phyloP scores from a whole-genome alignment of 2,329 filamentous ascomycete genomes.

The Aureobasidium sp. region DNA sequence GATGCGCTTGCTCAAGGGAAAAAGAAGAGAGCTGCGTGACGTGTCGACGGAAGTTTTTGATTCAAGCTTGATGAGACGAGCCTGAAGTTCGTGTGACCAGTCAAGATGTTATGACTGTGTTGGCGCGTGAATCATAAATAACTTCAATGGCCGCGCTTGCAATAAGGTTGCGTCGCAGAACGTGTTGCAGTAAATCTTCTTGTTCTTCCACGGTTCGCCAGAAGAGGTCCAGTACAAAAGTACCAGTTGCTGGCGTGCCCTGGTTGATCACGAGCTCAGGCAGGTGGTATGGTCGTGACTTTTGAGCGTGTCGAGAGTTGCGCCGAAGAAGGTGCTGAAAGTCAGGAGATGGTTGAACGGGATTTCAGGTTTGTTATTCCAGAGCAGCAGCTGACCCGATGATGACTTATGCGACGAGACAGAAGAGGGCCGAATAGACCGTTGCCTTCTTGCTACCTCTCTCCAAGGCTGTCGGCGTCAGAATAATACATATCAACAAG shows the following conservation, averaged over 20 bases:
- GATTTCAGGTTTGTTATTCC: neutral
- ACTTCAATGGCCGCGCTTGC: conserved; percentile 3
- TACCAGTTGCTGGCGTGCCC: conserved; percentile 7
- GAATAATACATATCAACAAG: neutral
- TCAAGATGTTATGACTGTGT: conserved; percentile 1
- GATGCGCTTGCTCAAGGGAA: neutral
- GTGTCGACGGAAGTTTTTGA: neutral
- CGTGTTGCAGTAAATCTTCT: neutral
- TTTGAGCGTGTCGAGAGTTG: neutral
- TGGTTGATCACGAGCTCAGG: neutral
- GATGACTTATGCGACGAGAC: conserved; percentile 1
- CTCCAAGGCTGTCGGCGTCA: neutral
- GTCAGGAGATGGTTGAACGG: neutral
- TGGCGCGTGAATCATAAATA: conserved; percentile 7
- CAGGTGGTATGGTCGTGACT: neutral
- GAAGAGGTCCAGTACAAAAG: conserved; percentile 1
- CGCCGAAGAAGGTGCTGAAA: neutral
- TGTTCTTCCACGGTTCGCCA: neutral
- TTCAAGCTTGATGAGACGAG: neutral
- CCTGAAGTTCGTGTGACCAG: neutral
- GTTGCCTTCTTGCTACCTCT: neutral
- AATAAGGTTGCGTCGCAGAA: conserved; percentile 5
- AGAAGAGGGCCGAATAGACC: conserved; percentile 7
- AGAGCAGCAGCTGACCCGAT: conserved; percentile 5
- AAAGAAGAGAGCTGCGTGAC: neutral